phyloP scores from a whole-genome alignment of 1,284 basidiomycete genomes.

The Ceratobasidium sp. region DNA sequence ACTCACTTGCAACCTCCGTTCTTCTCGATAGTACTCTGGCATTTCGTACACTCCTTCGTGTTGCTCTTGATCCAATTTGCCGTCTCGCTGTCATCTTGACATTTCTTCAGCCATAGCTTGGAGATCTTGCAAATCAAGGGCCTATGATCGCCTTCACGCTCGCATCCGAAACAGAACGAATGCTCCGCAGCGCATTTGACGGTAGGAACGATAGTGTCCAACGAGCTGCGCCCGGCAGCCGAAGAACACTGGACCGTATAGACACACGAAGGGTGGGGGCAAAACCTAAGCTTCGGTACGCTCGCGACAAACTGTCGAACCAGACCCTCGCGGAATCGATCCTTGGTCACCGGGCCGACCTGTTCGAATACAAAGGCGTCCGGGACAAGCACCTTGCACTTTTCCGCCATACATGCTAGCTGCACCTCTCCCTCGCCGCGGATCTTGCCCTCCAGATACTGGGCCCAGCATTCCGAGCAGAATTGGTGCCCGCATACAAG shows the following conservation, averaged over 20 bases:
- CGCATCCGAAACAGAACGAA: constrained; percentile 92
- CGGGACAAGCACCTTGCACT: constrained; percentile 81
- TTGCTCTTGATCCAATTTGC: constrained; percentile 99
- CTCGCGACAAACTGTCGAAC: constrained; percentile 92
- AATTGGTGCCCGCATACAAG: constrained; percentile 85
- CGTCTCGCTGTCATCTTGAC: constrained; percentile 96
- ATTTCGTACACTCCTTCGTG: constrained; percentile 96
- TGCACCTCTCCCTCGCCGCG: constrained; percentile 88
- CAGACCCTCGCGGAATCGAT: constrained; percentile 71
- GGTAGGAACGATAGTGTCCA: constrained; percentile 86
- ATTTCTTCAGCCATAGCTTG: constrained; percentile 96
- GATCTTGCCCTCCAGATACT: constrained; percentile 88
- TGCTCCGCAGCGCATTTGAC: constrained; percentile 81
- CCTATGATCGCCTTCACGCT: constrained; percentile 86
- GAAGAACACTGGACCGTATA: constrained; percentile 89
- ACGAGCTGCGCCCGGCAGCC: constrained; percentile 76
- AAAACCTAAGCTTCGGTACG: constrained; percentile 88
- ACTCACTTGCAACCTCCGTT: constrained; percentile 99
- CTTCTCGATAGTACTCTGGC: constrained; percentile 98
- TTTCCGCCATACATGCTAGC: constrained; percentile 94
- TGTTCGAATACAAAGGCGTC: constrained; percentile 64
- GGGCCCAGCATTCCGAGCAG: constrained; percentile 88
- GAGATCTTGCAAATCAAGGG: constrained; percentile 91
- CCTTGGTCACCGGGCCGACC: constrained; percentile 52
- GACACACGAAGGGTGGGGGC: constrained; percentile 86